Percentiles rank a stretch among this genome's conserved stretches.
phyloP scores from a whole-genome alignment of 78 protist species.

The Salpingoeca rosetta region DNA sequence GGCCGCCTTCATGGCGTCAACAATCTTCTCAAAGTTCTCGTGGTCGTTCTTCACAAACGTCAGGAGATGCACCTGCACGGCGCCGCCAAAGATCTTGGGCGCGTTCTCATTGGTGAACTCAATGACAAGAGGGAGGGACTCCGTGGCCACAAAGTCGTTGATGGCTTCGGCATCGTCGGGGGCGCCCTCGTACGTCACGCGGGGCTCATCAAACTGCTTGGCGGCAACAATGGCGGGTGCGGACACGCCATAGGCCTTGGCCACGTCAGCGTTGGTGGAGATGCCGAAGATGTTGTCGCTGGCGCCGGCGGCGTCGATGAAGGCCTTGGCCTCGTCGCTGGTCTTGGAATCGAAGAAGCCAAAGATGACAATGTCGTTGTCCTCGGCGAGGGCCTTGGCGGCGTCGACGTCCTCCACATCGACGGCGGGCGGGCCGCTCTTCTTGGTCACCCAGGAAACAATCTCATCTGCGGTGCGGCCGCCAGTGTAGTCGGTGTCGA shows the following conservation, averaged over 20 bases:
- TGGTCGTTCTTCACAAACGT: neutral
- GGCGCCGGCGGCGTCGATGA: slow-evolving; percentile 1
- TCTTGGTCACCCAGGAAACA: slow-evolving; percentile 20
- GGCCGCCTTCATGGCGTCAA: neutral
- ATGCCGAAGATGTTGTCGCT: slow-evolving; percentile 38
- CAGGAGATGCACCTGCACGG: slow-evolving; percentile 24
- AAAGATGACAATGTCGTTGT: slow-evolving; percentile 26
- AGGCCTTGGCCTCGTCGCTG: slow-evolving; percentile 14
- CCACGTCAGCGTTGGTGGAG: slow-evolving; percentile 5
- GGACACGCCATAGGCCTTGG: slow-evolving; percentile 3
- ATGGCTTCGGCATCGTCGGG: slow-evolving; percentile 8
- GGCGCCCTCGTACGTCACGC: neutral
- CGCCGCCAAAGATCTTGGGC: slow-evolving; percentile 35
- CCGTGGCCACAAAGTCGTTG: neutral
- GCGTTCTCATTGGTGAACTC: slow-evolving; percentile 29
- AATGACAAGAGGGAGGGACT: slow-evolving; percentile 22
- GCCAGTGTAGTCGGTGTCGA: slow-evolving; percentile 49
- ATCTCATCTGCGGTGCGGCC: slow-evolving; percentile 22
- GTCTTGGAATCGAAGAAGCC: slow-evolving; percentile 31
- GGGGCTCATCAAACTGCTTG: slow-evolving; percentile 34
- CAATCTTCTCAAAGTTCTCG: neutral
- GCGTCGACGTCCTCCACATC: slow-evolving; percentile 34
- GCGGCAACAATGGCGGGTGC: slow-evolving; percentile 14
- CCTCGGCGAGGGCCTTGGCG: slow-evolving; percentile 19
- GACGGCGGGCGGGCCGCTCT: slow-evolving; percentile 41